phyloP scores from a whole-genome alignment of 2,329 filamentous ascomycete species.

The Pseudocercospora vitis region DNA sequence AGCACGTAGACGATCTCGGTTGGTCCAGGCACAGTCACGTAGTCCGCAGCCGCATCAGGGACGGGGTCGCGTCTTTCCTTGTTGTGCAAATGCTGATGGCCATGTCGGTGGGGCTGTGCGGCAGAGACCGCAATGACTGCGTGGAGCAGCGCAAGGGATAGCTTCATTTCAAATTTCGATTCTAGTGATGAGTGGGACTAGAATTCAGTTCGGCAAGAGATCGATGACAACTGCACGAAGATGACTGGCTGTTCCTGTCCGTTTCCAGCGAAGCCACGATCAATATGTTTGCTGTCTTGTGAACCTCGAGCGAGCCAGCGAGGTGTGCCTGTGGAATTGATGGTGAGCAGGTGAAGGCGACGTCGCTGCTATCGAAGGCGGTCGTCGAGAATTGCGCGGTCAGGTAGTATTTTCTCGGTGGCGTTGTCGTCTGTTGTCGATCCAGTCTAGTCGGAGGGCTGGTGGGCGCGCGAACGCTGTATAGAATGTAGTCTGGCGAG shows the following conservation, averaged over 20 bases:
- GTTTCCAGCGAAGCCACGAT: constrained; percentile 30
- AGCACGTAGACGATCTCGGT: constrained; percentile 72
- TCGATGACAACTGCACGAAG: constrained; percentile 21
- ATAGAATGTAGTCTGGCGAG: constrained; percentile 19
- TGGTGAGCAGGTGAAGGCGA: neutral
- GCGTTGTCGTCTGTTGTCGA: constrained; percentile 10
- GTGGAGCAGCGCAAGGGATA: constrained; percentile 38
- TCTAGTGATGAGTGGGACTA: constrained; percentile 13
- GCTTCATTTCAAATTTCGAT: constrained; percentile 38
- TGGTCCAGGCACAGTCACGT: constrained; percentile 58
- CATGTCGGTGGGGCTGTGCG: constrained; percentile 59
- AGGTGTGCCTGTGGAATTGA: constrained; percentile 7
- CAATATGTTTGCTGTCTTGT: constrained; percentile 17
- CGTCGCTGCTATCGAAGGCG: constrained; percentile 8
- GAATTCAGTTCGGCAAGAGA: constrained; percentile 12
- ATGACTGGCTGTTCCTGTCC: constrained; percentile 14
- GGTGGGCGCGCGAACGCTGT: constrained; percentile 18
- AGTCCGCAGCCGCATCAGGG: constrained; percentile 44
- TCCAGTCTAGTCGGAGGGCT: constrained; percentile 8
- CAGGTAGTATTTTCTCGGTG: constrained; percentile 1
- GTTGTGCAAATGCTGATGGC: constrained; percentile 59
- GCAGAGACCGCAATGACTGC: constrained; percentile 47
- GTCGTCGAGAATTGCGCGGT: neutral
- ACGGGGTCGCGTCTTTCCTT: constrained; percentile 54
- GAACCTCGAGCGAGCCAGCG: constrained; percentile 8